Evolutionary conservation across 75 land plant genomes (phyloP), one percentile per base, ranked within the genome.

Genomic region (Pinus tabuliformis): DNA sequence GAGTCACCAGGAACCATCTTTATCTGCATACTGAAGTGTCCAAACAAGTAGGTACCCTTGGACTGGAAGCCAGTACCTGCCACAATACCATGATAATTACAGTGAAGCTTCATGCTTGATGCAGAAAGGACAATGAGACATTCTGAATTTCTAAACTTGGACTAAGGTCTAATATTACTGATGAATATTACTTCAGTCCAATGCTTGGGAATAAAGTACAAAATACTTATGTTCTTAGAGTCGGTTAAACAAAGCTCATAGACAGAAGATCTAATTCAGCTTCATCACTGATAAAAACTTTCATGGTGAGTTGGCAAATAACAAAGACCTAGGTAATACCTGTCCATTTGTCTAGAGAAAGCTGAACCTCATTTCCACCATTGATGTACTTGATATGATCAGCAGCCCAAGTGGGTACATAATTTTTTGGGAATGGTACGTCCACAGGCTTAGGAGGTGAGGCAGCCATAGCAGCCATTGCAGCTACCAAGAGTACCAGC

Each of bases 1-100:
- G 92, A 90, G 59, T 90, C 92, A 4, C 92, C 90, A 1, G 86
- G 80, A 33, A 87, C 87, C 74, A 88, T 62, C 83, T 90, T 90
- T 36, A 90, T 87, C 37, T 81, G 77, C 92, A 90, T 90, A 81
- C 90, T 88, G 76, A 90, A 87, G 78, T 90, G 89, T 28, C 92
- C 92, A 77, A 87, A 90, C 75, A 90, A 68, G 82, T 90, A 90
- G 52, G 83, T 82, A 0, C 87, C 87, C 62, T 74, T 87, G 26
- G 90, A 90, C 49, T 90, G 92, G 62, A 90, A 90, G 0, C 89
- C 92, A 72, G 92, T 82, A 4, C 91, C 91, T 89, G 30, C 74
- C 42, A 39, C 5, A 39, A 39, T 39, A 39, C 42, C 42, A 39
- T 39, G 42, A 39, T 5, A 39, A 39, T 39, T 3, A 5, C 6